Evolutionary conservation across 768 basidiomycete genomes (phyloP).

Genomic region (Rickenella mellea): DNA sequence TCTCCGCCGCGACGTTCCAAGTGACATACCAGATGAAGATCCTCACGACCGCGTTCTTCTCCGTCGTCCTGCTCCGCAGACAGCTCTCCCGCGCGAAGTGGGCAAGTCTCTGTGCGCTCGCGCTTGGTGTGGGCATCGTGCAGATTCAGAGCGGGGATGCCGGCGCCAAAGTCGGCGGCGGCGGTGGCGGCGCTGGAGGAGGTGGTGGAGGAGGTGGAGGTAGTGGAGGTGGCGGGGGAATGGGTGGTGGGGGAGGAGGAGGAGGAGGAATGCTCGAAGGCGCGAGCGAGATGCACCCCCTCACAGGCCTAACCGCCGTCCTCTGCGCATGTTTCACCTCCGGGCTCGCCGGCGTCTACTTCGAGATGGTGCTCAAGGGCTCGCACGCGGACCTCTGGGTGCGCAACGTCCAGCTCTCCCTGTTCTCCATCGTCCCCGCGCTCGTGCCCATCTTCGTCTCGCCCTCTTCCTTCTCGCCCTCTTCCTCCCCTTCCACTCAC

Average conservation of each 20-base stretch:
- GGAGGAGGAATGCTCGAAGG: conserved; percentile 51
- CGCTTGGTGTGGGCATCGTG: conserved; percentile 87
- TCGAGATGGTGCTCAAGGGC: conserved; percentile 87
- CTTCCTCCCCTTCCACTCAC: too few species aligned
- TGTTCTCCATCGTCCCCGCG: conserved; percentile 88
- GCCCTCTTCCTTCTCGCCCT: too few species aligned
- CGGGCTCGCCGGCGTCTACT: conserved; percentile 86
- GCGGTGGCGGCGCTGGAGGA: conserved; percentile 26
- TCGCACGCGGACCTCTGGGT: conserved; percentile 83
- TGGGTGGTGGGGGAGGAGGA: conserved; percentile 55
- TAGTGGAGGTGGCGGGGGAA: conserved; percentile 46
- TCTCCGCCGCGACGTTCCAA: conserved; percentile 95
- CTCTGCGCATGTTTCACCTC: conserved; percentile 82
- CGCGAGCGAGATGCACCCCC: conserved; percentile 70
- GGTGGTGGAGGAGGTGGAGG: conserved; percentile 67
- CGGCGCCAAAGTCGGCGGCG: conserved; percentile 14
- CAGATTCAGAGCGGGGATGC: conserved; percentile 71
- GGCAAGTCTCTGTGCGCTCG: conserved; percentile 80
- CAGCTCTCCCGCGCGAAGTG: conserved; percentile 70
- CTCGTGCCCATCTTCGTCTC: conserved; percentile 62
- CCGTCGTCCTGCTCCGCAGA: conserved; percentile 73
- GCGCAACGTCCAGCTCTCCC: conserved; percentile 79
- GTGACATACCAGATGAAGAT: conserved; percentile 99
- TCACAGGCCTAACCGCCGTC: conserved; percentile 79
- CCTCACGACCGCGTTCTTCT: conserved; percentile 90